Evolutionary conservation across 257 asterid genomes (phyloP).

Genomic region (Penstemon davidsonii): DNA sequence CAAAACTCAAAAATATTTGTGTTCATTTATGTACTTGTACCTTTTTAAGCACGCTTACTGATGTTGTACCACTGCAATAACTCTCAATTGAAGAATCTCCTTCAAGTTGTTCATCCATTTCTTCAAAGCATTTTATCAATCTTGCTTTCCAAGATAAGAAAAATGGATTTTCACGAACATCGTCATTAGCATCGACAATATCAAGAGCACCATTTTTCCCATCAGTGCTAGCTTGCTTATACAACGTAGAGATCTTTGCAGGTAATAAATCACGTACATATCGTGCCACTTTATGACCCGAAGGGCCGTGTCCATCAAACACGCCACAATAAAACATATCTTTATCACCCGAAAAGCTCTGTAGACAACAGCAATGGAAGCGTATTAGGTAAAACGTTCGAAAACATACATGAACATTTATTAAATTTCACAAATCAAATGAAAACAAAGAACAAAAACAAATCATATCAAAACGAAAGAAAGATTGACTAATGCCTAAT

Average conservation of each 20-base stretch:
- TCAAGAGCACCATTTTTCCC: conserved; percentile 15
- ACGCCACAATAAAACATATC: conserved; percentile 65
- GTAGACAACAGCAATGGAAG: background rate
- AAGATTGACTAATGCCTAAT: background rate
- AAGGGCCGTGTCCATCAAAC: conserved; percentile 91
- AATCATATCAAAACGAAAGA: background rate
- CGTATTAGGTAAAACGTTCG: background rate
- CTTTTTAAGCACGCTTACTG: conserved; percentile 67
- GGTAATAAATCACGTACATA: conserved; percentile 70
- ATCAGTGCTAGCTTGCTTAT: conserved; percentile 21
- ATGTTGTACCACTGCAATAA: conserved; percentile 81
- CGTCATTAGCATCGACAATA: background rate
- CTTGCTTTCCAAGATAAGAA: conserved; percentile 54
- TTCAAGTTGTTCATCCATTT: conserved; percentile 69
- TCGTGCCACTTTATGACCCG: conserved; percentile 79
- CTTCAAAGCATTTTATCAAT: conserved; percentile 48
- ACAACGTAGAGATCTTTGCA: conserved; percentile 47
- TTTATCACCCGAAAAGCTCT: conserved; percentile 67
- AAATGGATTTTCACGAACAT: conserved; percentile 28
- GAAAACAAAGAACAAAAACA: background rate
- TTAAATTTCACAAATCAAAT: background rate
- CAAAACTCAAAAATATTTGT: background rate
- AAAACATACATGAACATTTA: too few relatives aligned
- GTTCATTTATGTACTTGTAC: conserved; percentile 28
- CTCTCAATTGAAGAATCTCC: conserved; percentile 57